Evolutionary conservation across 805 yeast genomes (phyloP).

Genomic region (Wickerhamiella dianesei): DNA sequence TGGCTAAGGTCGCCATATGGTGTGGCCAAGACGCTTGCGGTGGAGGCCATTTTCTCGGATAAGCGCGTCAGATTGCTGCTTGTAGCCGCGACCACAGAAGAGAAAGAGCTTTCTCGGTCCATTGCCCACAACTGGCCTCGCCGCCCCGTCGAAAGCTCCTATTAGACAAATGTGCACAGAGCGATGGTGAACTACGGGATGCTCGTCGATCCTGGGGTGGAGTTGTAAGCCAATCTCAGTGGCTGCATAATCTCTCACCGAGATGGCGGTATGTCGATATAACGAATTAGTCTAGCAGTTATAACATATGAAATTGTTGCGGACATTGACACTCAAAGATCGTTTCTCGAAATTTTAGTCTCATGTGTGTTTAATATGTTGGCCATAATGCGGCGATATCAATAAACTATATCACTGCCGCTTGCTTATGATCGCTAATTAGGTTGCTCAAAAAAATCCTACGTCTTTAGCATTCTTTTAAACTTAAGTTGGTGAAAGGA

Average conservation of each 20-base stretch:
- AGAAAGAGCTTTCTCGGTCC: slow-evolving; percentile 15
- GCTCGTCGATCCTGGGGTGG: background rate
- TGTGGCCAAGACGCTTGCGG: slow-evolving; percentile 26
- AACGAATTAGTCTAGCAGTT: no score
- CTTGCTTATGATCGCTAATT: background rate
- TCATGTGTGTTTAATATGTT: no score
- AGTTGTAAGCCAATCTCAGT: background rate
- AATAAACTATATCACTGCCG: no score
- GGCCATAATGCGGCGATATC: no score
- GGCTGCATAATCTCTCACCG: background rate
- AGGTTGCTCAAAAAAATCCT: background rate
- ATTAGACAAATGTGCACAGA: background rate
- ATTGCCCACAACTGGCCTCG: background rate
- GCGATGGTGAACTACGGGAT: no score
- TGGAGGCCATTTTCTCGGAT: slow-evolving; percentile 27
- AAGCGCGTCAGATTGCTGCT: slow-evolving; percentile 27
- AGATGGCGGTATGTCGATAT: no score
- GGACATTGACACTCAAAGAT: no score
- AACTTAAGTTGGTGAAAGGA: no score
- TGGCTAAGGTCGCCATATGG: slow-evolving; percentile 28
- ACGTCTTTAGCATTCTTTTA: no score
- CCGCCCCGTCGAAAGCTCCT: background rate
- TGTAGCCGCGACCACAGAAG: slow-evolving; percentile 28
- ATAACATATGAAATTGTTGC: no score
- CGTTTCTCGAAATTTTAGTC: no score